These are phyloP conservation scores for Ganoderma lucidum DNA, from an alignment of 1,284 basidiomycete species.

Conservation along the genomic window DNA sequence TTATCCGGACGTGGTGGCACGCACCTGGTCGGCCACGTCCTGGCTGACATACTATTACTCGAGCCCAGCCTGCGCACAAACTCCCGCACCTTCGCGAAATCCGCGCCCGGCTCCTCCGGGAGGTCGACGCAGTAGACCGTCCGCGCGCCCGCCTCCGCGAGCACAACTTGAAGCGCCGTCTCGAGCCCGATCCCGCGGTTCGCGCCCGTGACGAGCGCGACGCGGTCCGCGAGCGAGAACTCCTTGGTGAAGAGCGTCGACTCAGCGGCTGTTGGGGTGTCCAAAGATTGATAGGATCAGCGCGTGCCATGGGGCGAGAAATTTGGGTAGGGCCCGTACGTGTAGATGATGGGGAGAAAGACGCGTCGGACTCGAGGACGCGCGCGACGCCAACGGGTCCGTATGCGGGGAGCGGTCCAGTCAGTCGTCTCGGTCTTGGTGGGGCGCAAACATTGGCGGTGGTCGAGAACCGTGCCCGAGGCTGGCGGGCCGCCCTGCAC, in stretches of 20 bases:
- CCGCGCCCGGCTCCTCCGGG: slow-evolving; percentile 65
- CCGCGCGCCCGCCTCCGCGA: slow-evolving; percentile 80
- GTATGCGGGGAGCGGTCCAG: slow-evolving; percentile 9
- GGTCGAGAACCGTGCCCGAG: not conserved
- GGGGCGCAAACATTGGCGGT: not conserved
- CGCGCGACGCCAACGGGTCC: slow-evolving; percentile 10
- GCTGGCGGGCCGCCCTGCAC: not conserved
- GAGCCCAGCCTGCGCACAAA: slow-evolving; percentile 52
- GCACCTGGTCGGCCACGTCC: slow-evolving; percentile 69
- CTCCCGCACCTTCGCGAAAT: slow-evolving; percentile 67
- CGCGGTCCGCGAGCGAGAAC: slow-evolving; percentile 76
- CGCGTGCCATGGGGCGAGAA: not conserved
- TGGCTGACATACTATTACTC: slow-evolving; percentile 63
- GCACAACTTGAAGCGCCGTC: too few relatives aligned
- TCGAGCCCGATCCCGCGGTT: slow-evolving; percentile 86
- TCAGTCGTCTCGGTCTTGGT: not conserved
- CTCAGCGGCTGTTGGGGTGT: slow-evolving; percentile 19
- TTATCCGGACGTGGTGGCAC: not conserved
- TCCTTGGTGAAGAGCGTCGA: slow-evolving; percentile 65
- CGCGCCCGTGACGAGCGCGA: slow-evolving; percentile 79
- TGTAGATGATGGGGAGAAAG: not conserved
- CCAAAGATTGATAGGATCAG: not conserved
- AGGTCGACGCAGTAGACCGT: slow-evolving; percentile 83
- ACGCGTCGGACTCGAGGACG: slow-evolving; percentile 6
- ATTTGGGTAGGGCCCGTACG: not conserved